Base-by-base conservation (phyloP, 345 rosid species). In the Rhizophora apiculata region DNA sequence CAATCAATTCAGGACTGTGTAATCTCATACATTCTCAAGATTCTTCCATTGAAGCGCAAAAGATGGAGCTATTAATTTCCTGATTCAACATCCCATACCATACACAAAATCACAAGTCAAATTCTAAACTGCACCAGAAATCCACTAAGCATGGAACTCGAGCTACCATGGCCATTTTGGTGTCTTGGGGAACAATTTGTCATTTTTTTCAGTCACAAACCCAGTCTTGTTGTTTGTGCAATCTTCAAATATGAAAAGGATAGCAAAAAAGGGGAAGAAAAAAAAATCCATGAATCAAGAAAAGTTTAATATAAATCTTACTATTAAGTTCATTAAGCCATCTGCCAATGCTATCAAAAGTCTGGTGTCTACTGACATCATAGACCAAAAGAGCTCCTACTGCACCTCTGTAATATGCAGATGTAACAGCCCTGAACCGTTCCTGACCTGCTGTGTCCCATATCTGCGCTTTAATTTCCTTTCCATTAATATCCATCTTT, bases 361-460 rank as follows among this genome's bases (percentile, higher is more conserved):
- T 94, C 76, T 88, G 98, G 58, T 83, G 85, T 73, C 98, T 88
- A 73, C 97, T 91, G 76, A 94, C 88, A 70, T 94, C 98, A 68
- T 94, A 94, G 68, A 94, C 97, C 61, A 94, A 80, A 68, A 94
- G 95, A 73, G 98, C 98, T 73, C 98, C 98, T 29, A 94, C 98
- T 19, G 98, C 97, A 72, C 98, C 98, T 66, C 98, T 78, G 78
- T 94, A 94, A 71, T 94, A 94, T 10, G 98, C 97, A 68, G 97
- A 91, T 53, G 97, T 94, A 60, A 94, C 97, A 62, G 98, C 98
- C 74, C 98, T 87, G 73, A 94, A 91, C 66, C 98, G 93, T 77
- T 94, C 97, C 84, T 94, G 98, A 75, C 98, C 98, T 8, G 98
- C 98, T 34, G 97, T 94, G 76, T 94, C 98, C 98, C 98, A 94